Evolutionary conservation across 1,284 basidiomycete species (phyloP), one percentile per base, ranked within the genome.

Genomic region (Moesziomyces aphidis): DNA sequence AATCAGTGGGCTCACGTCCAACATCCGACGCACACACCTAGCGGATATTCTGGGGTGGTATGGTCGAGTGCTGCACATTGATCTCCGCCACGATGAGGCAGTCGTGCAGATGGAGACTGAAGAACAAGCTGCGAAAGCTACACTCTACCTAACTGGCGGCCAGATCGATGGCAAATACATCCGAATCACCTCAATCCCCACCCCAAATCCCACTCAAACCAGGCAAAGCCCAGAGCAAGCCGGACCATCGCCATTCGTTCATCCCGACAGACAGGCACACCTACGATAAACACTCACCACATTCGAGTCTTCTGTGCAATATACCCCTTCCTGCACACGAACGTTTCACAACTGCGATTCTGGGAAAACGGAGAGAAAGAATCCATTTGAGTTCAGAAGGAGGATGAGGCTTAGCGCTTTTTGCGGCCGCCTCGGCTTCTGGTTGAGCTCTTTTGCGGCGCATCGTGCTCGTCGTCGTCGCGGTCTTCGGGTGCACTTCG

Each of bases 101-200:
- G 24, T 24, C 24, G 44, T 23, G 24, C n/a, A 24, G 48, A 34
- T 34, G 61, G 36, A 23, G 0, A 47, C 48, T 0, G 53, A 59
- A 0, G 65, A 60, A 7, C 50, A 65, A 13, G 79, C 73, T 0
- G 63, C 75, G 1, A 65, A 56, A 23, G 79, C 79, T 3, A 60
- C 73, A 2, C 43, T 69, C 15, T 77, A 79, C 46, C 78, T 81
- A 76, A 66, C 66, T 45, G 52, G 58, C 0, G 79, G 77, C 1
- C 79, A 81, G 55, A 81, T 81, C 46, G 79, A 81, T 43, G 79
- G 77, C 1, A 42, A n/a, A 2, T 36, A 47, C 23, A 42, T 76
- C 23, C 42, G 9, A 0, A 47, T 76, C 13, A 46, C 24, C 24
- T 44, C 11, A n/a, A 24, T 42, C 17, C 39, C 39, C 39, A 17